These are phyloP conservation scores for Chaetomiaceae sp. DNA, from an alignment of 2,329 filamentous ascomycete genomes.

Conservation along the genomic window DNA sequence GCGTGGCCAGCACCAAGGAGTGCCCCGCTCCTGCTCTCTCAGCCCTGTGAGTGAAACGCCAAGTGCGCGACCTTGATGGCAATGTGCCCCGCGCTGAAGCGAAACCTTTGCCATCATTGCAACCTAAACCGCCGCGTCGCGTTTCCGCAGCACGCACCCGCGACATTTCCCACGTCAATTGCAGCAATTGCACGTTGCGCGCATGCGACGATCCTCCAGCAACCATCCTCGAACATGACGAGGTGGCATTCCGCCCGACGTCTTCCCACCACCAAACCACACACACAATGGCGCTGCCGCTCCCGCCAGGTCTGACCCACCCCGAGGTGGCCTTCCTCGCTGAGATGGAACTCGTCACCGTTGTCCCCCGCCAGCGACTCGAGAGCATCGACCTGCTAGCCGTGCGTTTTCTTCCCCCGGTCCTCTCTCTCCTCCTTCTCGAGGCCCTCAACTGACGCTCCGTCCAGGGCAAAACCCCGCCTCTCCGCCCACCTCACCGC, in stretches of 20 bases:
- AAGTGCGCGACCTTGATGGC: conserved; percentile 2
- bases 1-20: too few species aligned
- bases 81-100: neutral
- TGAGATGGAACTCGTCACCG: conserved; percentile 94
- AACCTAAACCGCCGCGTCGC: neutral
- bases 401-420: conserved; percentile 41
- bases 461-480: conserved; percentile 65
- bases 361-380: conserved; percentile 84
- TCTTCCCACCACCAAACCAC: neutral
- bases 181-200: neutral
- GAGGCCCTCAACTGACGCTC: conserved; percentile 7
- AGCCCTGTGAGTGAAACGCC: conserved; percentile 11
- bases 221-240: conserved; percentile 11
- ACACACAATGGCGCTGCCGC: conserved; percentile 45
- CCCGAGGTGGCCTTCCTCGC: conserved; percentile 89
- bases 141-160: neutral
- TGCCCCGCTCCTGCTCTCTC: neutral
- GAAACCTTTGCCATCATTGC: conserved; percentile 1
- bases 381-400: conserved; percentile 79
- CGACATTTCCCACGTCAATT: neutral
- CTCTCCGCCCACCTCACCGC: conserved; percentile 74
- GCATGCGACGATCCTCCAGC: neutral
- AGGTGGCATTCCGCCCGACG: conserved; percentile 14
- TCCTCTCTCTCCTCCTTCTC: conserved; percentile 20
- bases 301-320: conserved; percentile 60